Evolutionary conservation across 805 yeast species (phyloP), one percentile per base, ranked within the genome.

Genomic region (Myxozyma kluyveri): DNA sequence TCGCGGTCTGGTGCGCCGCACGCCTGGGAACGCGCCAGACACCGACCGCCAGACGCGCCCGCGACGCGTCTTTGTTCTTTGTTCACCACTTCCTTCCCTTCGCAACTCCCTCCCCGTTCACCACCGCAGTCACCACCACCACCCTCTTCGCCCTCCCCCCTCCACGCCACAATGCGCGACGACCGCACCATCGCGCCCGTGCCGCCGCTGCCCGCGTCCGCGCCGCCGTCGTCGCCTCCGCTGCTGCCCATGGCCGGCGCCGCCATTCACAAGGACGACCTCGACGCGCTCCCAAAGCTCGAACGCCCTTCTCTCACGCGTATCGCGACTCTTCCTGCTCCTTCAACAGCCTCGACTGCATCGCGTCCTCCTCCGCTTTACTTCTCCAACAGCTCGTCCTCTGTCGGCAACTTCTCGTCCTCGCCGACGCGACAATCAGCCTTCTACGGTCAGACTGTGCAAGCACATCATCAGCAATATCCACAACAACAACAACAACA

Each of bases 211-310:
- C 33, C 12, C 33, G 33, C 14, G 9, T 14, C 33, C 33, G 33
- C 50, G 29, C 32, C 50, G 17, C 54, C 54, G 17, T 49, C 57
- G 4, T 53, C 57, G 3, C 54, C 57, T 27, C 57, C 57, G n/a
- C 55, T 27, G 21, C 9, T 4, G 19, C 22, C 18, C 40, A 31
- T 49, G 19, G 32, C 27, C 45, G 21, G 42, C 33, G 29, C 50
- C 47, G 39, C 5, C 48, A 22, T 38, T 42, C 40, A 24, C 29
- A 19, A 23, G 27, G 17, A 35, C 21, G 42, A n/a, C 19, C 35
- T 22, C 45, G 10, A 26, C 23, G 35, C 24, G 29, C 18, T 31
- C 24, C 17, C 6, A 7, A 33, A 23, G 18, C 14, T 7, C 45
- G 29, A 33, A 12, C 46, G 49, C 14, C 45, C 45, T 17, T 49